A percentile compares a stretch with the other conserved stretches of the same genome.
phyloP scores from a whole-genome alignment of 1,284 basidiomycete species.

The Chalciporus piperatoides region DNA sequence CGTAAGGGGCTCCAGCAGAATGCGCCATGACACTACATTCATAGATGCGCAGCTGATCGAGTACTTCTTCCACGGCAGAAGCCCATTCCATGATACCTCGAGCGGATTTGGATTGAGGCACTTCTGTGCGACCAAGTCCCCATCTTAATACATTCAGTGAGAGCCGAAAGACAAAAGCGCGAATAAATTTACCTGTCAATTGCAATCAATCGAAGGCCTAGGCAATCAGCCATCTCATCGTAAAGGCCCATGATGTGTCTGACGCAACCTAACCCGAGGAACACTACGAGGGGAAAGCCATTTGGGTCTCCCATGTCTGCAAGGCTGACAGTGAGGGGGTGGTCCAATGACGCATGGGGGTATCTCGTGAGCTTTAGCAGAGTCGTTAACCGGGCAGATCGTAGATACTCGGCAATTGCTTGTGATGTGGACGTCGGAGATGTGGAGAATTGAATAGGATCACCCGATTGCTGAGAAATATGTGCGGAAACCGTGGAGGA shows the following conservation, averaged over 20 bases:
- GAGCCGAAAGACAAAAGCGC: constrained; percentile 9
- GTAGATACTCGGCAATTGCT: constrained; percentile 78
- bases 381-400: constrained; percentile 80
- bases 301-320: constrained; percentile 84
- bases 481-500: constrained; percentile 46
- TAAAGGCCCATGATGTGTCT: constrained; percentile 93
- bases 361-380: constrained; percentile 74
- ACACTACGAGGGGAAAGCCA: constrained; percentile 86
- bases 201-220: constrained; percentile 87
- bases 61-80: constrained; percentile 82
- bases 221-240: constrained; percentile 90
- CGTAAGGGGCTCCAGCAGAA: constrained; percentile 96
- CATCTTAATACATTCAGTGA: constrained; percentile 49
- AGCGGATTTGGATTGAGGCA: constrained; percentile 61
- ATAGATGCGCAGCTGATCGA: constrained; percentile 76
- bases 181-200: constrained; percentile 72
- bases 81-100: constrained; percentile 91
- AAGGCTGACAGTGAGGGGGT: constrained; percentile 81
- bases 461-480: constrained; percentile 44
- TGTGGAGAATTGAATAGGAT: constrained; percentile 40
- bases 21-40: constrained; percentile 91
- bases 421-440: constrained; percentile 55
- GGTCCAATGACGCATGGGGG: constrained; percentile 71
- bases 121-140: constrained; percentile 88
- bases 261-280: constrained; percentile 91